Conservation (phyloP, 495 filamentous ascomycete species). For the Aspergillus diversus region DNA sequence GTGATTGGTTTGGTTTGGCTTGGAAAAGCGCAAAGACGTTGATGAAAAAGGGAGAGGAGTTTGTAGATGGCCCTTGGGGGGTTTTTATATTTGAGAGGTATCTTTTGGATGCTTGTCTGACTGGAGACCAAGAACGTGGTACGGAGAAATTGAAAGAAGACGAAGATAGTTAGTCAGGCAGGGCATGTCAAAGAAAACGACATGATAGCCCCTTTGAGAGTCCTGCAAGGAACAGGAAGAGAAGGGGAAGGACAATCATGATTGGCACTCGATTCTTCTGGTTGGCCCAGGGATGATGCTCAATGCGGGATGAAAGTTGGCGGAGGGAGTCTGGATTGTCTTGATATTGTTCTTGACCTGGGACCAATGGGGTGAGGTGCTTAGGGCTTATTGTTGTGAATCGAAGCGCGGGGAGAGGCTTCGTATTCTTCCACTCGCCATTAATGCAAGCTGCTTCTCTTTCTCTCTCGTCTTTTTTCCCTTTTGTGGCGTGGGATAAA, state of each 20-base stretch:
- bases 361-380: not conserved
- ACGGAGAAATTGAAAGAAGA: not conserved
- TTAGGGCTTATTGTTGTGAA: not conserved
- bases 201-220: not conserved
- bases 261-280: not conserved
- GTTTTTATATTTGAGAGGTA: conserved; percentile 6
- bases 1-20: conserved; percentile 23
- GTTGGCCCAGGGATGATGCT: not conserved
- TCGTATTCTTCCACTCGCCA: too few species aligned
- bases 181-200: not conserved
- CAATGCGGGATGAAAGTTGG: not conserved
- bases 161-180: not conserved
- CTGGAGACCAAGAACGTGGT: not conserved
- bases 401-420: not conserved
- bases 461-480: too few species aligned
- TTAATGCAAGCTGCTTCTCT: too few species aligned
- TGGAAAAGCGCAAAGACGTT: conserved; percentile 32
- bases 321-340: not conserved
- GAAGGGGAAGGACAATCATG: not conserved
- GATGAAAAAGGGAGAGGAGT: conserved; percentile 20
- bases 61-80: conserved; percentile 6
- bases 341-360: conserved; percentile 23
- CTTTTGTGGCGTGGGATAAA: too few species aligned
- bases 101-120: not conserved
- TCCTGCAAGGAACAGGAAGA: not conserved